Evolutionary conservation across 176 grass and related monocot species (phyloP).

Genomic region (Musa acuminata): DNA sequence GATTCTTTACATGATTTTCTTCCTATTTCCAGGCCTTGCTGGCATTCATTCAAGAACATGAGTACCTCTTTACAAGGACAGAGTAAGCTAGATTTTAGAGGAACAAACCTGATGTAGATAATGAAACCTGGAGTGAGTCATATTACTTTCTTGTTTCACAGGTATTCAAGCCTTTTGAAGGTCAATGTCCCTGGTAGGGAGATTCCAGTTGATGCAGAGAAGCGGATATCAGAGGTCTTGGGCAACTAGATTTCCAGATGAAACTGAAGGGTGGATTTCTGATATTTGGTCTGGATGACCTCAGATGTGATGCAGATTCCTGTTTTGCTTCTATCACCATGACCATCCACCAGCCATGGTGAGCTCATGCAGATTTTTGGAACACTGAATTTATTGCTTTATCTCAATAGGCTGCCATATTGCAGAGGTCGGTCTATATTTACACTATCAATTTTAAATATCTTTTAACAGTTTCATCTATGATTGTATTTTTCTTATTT

Average conservation of each 20-base stretch:
- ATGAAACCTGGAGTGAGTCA: conserved; percentile 2
- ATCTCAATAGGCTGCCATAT: neutral
- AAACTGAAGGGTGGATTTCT: neutral
- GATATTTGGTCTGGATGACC: neutral
- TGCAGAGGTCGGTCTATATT: too few species aligned
- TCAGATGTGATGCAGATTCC: neutral
- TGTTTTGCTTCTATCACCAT: neutral
- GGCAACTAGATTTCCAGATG: conserved; percentile 25
- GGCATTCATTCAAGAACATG: conserved; percentile 72
- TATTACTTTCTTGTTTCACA: conserved; percentile 21
- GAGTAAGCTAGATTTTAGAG: conserved; percentile 39
- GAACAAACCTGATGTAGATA: neutral
- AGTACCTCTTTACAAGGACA: conserved; percentile 65
- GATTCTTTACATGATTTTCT: conserved; percentile 23
- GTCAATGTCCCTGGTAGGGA: conserved; percentile 83
- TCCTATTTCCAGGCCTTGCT: conserved; percentile 55
- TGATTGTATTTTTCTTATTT: neutral
- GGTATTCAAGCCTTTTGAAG: conserved; percentile 68
- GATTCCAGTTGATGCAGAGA: conserved; percentile 71
- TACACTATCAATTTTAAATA: too few species aligned
- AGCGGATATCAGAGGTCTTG: conserved; percentile 54
- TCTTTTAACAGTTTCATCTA: neutral
- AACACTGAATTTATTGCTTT: neutral
- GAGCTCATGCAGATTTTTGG: neutral
- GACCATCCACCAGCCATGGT: neutral